A percentile compares a stretch with the other conserved stretches of the same genome.
phyloP scores from a whole-genome alignment of 352 stramenopile genomes.

The Peronosclerospora sorghi region DNA sequence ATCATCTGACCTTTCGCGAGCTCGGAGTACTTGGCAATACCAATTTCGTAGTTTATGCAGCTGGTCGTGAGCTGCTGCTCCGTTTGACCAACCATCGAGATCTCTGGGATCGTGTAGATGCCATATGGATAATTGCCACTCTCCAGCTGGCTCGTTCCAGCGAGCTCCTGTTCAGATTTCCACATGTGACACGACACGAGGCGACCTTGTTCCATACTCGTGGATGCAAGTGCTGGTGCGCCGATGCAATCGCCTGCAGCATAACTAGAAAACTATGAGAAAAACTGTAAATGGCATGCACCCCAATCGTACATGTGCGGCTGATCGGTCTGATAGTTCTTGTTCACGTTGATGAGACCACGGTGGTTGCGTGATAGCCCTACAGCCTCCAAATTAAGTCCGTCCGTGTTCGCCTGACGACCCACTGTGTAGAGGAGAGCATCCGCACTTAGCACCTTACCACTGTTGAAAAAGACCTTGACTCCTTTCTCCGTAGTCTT shows the following conservation, averaged over 20 bases:
- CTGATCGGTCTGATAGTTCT: conserved; percentile 80
- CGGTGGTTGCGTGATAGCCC: conserved; percentile 66
- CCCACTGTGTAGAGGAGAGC: conserved; percentile 74
- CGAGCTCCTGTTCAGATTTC: conserved; percentile 34
- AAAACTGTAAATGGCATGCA: not conserved
- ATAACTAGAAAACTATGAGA: conserved; percentile 34
- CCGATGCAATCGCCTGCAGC: conserved; percentile 85
- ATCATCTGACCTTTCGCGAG: conserved; percentile 86
- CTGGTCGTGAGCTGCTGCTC: conserved; percentile 78
- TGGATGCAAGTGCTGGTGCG: conserved; percentile 76
- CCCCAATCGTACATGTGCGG: conserved; percentile 49
- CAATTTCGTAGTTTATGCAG: conserved; percentile 80
- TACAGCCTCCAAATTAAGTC: conserved; percentile 74
- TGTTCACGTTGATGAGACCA: conserved; percentile 78
- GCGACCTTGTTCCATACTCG: conserved; percentile 84
- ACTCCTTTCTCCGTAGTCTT: conserved; percentile 49
- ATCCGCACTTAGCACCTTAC: conserved; percentile 61
- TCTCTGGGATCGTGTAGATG: conserved; percentile 88
- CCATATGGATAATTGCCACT: conserved; percentile 83
- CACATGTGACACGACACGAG: conserved; percentile 83
- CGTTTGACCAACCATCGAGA: conserved; percentile 86
- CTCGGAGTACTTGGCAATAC: conserved; percentile 80
- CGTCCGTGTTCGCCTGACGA: conserved; percentile 68
- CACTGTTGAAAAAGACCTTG: conserved; percentile 63
- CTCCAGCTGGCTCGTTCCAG: conserved; percentile 55